Evolutionary conservation across 1,139 yeast species (phyloP).

Genomic region (Magnusiomyces suaveolens): DNA sequence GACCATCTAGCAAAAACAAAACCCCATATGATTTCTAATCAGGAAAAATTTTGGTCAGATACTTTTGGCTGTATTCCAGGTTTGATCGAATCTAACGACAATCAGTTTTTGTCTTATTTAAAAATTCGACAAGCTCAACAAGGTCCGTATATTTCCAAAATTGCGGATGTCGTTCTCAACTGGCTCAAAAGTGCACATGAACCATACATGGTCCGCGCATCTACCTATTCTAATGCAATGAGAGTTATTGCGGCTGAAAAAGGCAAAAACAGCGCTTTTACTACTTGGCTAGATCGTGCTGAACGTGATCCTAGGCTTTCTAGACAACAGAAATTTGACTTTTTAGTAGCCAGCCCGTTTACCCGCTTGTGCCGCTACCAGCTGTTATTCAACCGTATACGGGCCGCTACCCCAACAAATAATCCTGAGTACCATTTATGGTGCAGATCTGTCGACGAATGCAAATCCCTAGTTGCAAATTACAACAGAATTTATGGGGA

Average conservation of each 20-base stretch:
- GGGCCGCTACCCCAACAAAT: slow-evolving; percentile 41
- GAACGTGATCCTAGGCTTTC: slow-evolving; percentile 38
- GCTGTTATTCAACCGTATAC: slow-evolving; percentile 52
- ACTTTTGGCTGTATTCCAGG: slow-evolving; percentile 55
- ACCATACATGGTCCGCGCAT: slow-evolving; percentile 52
- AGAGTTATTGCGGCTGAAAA: slow-evolving; percentile 30
- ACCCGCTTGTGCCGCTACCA: slow-evolving; percentile 58
- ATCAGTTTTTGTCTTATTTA: slow-evolving; percentile 48
- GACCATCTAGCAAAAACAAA: slow-evolving; percentile 34
- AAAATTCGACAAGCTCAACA: slow-evolving; percentile 41
- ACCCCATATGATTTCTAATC: slow-evolving; percentile 39
- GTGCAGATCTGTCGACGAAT: slow-evolving; percentile 44
- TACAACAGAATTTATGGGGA: slow-evolving; percentile 41
- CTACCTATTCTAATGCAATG: slow-evolving; percentile 31
- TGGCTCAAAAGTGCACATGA: slow-evolving; percentile 58
- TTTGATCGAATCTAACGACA: slow-evolving; percentile 51
- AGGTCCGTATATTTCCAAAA: slow-evolving; percentile 58
- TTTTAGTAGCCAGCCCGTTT: slow-evolving; percentile 47
- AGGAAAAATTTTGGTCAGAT: slow-evolving; percentile 48
- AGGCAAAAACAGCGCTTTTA: slow-evolving; percentile 41
- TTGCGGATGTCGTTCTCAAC: slow-evolving; percentile 53
- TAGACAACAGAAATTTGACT: slow-evolving; percentile 40
- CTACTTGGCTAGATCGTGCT: slow-evolving; percentile 40
- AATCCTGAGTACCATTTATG: slow-evolving; percentile 50
- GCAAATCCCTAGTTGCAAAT: slow-evolving; percentile 38